Evolutionary conservation across 352 stramenopile species (phyloP).

Genomic region (Hyaloperonospora brassicae): DNA sequence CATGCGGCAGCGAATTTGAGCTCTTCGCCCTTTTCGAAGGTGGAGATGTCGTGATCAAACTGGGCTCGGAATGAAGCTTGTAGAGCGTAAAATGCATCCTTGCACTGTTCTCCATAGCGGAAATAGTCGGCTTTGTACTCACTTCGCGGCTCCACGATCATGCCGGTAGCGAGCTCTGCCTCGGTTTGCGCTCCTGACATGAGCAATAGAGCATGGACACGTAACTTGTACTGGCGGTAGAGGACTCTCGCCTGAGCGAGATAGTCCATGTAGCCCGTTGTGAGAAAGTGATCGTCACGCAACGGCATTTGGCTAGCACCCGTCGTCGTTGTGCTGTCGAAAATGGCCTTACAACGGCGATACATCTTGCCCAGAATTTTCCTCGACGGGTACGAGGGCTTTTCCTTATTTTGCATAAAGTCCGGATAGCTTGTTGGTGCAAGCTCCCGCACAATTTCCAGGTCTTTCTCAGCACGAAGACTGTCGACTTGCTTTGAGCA

Average conservation of each 20-base stretch:
- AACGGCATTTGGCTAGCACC: constrained; percentile 26
- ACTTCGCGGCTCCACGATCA: constrained; percentile 53
- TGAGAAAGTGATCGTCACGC: constrained; percentile 48
- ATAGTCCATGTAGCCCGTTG: constrained; percentile 42
- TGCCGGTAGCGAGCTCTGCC: constrained; percentile 62
- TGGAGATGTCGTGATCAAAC: constrained; percentile 31
- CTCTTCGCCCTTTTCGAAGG: constrained; percentile 15
- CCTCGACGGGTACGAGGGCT: constrained; percentile 51
- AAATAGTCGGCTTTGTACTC: constrained; percentile 72
- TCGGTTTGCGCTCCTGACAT: constrained; percentile 59
- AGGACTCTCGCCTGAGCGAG: constrained; percentile 29
- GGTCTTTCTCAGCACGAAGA: constrained; percentile 44
- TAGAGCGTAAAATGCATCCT: constrained; percentile 49
- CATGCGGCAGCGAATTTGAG: constrained; percentile 53
- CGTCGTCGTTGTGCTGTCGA: constrained; percentile 36
- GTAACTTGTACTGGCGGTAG: constrained; percentile 64
- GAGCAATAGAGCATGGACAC: constrained; percentile 39
- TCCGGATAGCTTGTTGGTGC: constrained; percentile 61
- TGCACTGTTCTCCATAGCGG: constrained; percentile 61
- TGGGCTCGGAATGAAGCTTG: constrained; percentile 40
- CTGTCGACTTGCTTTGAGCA: constrained; percentile 71
- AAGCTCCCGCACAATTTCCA: constrained; percentile 42
- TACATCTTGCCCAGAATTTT: constrained; percentile 75
- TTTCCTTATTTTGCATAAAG: constrained; percentile 73
- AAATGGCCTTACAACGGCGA: constrained; percentile 47